phyloP scores from a whole-genome alignment of 2,329 filamentous ascomycete genomes.

The Acephala macrosclerotiorum region DNA sequence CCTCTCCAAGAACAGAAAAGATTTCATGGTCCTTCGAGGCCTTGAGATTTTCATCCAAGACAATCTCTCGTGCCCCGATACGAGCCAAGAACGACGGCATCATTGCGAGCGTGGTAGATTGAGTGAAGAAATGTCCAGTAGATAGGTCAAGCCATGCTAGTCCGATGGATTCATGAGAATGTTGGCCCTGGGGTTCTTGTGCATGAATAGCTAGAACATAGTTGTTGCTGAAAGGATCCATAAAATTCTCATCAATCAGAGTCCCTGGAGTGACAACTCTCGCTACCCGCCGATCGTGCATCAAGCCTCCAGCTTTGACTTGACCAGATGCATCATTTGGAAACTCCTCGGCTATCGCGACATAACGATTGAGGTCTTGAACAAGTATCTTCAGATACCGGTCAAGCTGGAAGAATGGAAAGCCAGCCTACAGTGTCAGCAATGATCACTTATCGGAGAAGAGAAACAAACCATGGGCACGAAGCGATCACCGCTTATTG shows the following conservation, averaged over 20 bases:
- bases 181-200: constrained; percentile 22
- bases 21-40: constrained; percentile 66
- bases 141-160: constrained; percentile 95
- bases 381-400: constrained; percentile 92
- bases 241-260: constrained; percentile 95
- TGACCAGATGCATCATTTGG: constrained; percentile 74
- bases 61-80: constrained; percentile 83
- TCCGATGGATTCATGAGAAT: constrained; percentile 62
- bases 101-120: constrained; percentile 72
- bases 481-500: constrained; percentile 72
- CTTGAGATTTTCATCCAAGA: constrained; percentile 73
- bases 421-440: constrained; percentile 72
- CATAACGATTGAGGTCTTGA: constrained; percentile 87
- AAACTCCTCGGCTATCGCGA: constrained; percentile 94
- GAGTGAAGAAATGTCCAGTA: constrained; percentile 92
- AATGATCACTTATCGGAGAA: background rate
- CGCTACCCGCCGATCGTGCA: constrained; percentile 85
- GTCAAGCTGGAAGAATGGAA: constrained; percentile 92
- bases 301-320: constrained; percentile 76
- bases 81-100: constrained; percentile 84
- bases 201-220: constrained; percentile 83
- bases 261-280: constrained; percentile 94
- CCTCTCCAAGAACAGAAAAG: constrained; percentile 74
- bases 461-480: constrained; percentile 77
- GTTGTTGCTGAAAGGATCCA: constrained; percentile 93